Evolutionary conservation across 2,329 filamentous ascomycete species (phyloP).

Genomic region (Exserohilum rostratum): DNA sequence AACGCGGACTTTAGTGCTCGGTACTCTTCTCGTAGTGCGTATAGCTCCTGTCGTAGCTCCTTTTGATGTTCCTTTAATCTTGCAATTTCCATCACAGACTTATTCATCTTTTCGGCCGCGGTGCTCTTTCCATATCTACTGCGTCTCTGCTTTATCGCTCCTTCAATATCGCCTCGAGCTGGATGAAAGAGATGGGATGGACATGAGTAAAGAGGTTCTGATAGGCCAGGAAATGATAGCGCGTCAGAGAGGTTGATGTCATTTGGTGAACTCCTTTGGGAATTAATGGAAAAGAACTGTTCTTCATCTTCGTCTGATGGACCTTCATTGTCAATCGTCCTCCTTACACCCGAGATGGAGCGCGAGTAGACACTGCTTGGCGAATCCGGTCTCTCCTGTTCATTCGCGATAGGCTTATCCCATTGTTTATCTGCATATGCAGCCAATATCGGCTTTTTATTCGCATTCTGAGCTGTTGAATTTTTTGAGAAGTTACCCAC

Average conservation of each 20-base stretch:
- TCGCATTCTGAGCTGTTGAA: neutral
- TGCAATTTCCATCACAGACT: neutral
- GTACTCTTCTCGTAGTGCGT: conserved; percentile 25
- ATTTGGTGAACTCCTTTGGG: no score
- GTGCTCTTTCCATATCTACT: no score
- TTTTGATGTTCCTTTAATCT: conserved; percentile 17
- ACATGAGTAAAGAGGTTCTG: no score
- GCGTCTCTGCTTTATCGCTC: neutral
- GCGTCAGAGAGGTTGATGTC: no score
- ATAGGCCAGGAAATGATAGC: no score
- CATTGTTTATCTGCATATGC: neutral
- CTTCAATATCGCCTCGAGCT: neutral
- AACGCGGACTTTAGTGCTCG: conserved; percentile 21
- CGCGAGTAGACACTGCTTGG: conserved; percentile 12
- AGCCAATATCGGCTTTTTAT: neutral
- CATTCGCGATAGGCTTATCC: neutral
- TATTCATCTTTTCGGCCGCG: neutral
- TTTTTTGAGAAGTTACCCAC: neutral
- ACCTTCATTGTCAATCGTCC: neutral
- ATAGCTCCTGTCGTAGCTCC: conserved; percentile 22
- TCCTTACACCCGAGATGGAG: conserved; percentile 2
- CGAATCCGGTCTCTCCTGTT: neutral
- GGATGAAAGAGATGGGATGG: no score
- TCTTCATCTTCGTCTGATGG: neutral
- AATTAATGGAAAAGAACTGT: neutral